Conservation (phyloP, 805 yeast genomes). For the Sugiyamaella qingdaonensis region DNA sequence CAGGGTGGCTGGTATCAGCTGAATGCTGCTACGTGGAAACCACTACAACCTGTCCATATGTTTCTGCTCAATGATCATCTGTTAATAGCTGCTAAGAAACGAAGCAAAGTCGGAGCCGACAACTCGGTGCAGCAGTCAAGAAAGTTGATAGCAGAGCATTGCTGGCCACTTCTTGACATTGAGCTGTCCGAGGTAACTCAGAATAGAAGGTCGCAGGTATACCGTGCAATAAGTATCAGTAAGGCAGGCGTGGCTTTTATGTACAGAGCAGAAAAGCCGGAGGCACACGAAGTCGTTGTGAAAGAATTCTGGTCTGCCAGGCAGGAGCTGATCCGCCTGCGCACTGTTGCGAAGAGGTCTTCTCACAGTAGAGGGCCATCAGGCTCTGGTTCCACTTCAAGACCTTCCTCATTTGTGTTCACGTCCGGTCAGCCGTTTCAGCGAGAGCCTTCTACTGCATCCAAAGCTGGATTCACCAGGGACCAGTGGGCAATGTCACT, state of each 20-base stretch:
- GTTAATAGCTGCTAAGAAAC: slow-evolving; percentile 63
- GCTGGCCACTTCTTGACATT: slow-evolving; percentile 71
- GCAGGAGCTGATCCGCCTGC: slow-evolving; percentile 12
- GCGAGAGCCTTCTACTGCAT: not conserved
- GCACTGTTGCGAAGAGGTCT: not conserved
- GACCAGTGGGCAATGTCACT: slow-evolving; percentile 1
- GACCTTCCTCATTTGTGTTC: not conserved
- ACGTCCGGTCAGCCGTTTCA: not conserved
- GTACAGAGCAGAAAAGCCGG: slow-evolving; percentile 22
- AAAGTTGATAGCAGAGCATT: slow-evolving; percentile 63
- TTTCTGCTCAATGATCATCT: slow-evolving; percentile 74
- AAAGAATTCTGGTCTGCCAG: slow-evolving; percentile 17
- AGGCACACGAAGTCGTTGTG: slow-evolving; percentile 16
- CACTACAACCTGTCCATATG: slow-evolving; percentile 68
- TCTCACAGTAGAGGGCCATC: slow-evolving; percentile 4
- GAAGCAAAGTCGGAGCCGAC: slow-evolving; percentile 29
- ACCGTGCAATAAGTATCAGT: slow-evolving; percentile 41
- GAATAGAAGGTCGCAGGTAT: slow-evolving; percentile 24
- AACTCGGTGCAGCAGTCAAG: slow-evolving; percentile 26
- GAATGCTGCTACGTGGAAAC: slow-evolving; percentile 80
- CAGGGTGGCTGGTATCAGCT: slow-evolving; percentile 84
- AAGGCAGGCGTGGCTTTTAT: slow-evolving; percentile 49
- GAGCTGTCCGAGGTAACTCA: slow-evolving; percentile 40
- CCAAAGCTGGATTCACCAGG: not conserved
- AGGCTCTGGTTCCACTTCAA: slow-evolving; percentile 1